Evolutionary conservation across 2,329 filamentous ascomycete genomes (phyloP).

Genomic region (Scorias spongiosa): DNA sequence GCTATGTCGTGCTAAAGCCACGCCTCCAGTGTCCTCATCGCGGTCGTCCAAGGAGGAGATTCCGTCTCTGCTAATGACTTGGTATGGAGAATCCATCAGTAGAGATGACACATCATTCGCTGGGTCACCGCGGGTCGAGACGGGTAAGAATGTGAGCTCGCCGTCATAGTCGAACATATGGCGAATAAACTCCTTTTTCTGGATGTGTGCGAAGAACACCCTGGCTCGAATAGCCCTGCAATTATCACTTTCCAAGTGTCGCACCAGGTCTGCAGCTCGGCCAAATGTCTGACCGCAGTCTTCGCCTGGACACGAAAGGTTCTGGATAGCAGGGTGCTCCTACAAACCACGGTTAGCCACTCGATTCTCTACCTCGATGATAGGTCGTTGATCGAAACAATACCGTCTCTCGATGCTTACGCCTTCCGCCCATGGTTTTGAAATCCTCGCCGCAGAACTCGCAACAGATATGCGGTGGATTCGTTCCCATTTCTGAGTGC

Average conservation of each 20-base stretch:
- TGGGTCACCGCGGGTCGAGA: constrained; percentile 2
- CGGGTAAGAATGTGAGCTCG: constrained; percentile 23
- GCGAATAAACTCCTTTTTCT: constrained; percentile 25
- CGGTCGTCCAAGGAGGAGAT: neutral
- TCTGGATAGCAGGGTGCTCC: constrained; percentile 35
- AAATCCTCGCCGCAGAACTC: constrained; percentile 43
- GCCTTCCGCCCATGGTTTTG: constrained; percentile 35
- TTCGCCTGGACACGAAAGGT: constrained; percentile 35
- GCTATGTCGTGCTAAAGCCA: constrained; percentile 6
- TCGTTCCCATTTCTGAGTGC: neutral
- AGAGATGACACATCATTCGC: constrained; percentile 15
- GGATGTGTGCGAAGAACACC: constrained; percentile 33
- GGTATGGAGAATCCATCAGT: constrained; percentile 7
- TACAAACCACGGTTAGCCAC: constrained; percentile 10
- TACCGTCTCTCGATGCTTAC: constrained; percentile 37
- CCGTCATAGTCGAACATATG: neutral
- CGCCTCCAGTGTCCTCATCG: neutral
- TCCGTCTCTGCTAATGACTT: neutral
- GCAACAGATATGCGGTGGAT: constrained; percentile 35
- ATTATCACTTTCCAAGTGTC: constrained; percentile 38
- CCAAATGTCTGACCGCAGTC: constrained; percentile 33
- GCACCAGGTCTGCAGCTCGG: constrained; percentile 33
- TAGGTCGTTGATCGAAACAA: constrained; percentile 6
- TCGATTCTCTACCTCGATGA: neutral
- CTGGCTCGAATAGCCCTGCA: constrained; percentile 29